These are phyloP conservation scores for Paramecium sexaurelia DNA, from an alignment of 73 alveolate species.

Conservation along the genomic window DNA sequence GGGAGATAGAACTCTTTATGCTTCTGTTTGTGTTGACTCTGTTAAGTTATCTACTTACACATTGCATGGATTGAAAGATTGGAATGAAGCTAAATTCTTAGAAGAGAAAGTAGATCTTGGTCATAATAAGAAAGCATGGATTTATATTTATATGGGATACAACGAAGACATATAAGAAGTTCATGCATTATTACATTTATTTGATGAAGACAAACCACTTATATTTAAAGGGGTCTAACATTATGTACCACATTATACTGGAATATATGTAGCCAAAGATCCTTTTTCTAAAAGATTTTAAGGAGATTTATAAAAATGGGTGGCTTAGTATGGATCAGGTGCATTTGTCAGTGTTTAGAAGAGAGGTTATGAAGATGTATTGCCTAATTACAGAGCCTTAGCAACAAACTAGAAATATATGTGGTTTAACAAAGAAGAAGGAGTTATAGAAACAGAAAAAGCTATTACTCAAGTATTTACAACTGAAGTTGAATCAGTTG, in stretches of 20 bases:
- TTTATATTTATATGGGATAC: constrained; percentile 43
- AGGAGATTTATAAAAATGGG: constrained; percentile 23
- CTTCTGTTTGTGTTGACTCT: background rate
- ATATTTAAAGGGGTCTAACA: background rate
- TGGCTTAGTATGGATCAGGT: background rate
- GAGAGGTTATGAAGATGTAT: constrained; percentile 35
- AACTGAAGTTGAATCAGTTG: constrained; percentile 31
- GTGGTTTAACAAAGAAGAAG: background rate
- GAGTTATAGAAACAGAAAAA: background rate
- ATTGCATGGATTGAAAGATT: background rate
- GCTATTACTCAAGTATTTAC: background rate
- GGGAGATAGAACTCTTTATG: constrained; percentile 40
- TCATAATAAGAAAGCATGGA: constrained; percentile 26
- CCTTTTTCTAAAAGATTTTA: background rate
- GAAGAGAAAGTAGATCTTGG: constrained; percentile 12
- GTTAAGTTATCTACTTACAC: constrained; percentile 1
- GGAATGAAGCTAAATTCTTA: constrained; percentile 43
- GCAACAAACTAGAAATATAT: background rate
- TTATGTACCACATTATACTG: background rate
- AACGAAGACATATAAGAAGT: background rate
- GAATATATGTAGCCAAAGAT: constrained; percentile 4
- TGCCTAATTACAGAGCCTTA: constrained; percentile 3
- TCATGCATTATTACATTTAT: constrained; percentile 10
- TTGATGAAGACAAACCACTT: constrained; percentile 9
- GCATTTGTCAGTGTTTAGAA: background rate